These are phyloP conservation scores for Sphaerobolus stellatus DNA, from an alignment of 1,284 basidiomycete genomes.

Conservation along the genomic window DNA sequence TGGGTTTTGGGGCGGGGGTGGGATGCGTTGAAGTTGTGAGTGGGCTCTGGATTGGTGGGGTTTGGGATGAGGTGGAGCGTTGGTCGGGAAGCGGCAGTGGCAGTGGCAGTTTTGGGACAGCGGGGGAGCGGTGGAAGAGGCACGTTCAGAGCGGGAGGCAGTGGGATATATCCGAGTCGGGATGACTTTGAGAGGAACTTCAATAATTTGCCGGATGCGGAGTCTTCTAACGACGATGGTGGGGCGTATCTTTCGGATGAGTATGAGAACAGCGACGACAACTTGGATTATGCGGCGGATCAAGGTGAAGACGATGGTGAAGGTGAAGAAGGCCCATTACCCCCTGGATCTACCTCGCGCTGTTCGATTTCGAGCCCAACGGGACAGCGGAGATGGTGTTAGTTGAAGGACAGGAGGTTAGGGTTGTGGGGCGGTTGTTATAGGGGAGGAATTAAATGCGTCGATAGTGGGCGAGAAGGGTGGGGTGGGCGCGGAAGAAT, in stretches of 20 bases:
- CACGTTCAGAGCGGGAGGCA: neutral
- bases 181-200: neutral
- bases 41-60: conserved; percentile 38
- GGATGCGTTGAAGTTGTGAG: conserved; percentile 16
- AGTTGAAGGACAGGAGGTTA: conserved; percentile 67
- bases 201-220: too few relatives aligned
- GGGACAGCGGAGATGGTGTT: conserved; percentile 75
- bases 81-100: conserved; percentile 15
- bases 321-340: conserved; percentile 38
- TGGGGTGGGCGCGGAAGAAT: too few relatives aligned
- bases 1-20: neutral
- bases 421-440: conserved; percentile 62
- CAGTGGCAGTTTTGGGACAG: neutral
- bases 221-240: too few relatives aligned
- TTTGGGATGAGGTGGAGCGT: conserved; percentile 20
- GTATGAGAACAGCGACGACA: too few relatives aligned
- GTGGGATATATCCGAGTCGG: neutral
- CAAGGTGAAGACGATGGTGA: conserved; percentile 28
- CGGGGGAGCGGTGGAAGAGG: conserved; percentile 8
- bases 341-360: conserved; percentile 68
- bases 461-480: conserved; percentile 27
- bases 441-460: conserved; percentile 23
- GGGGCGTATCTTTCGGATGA: too few relatives aligned
- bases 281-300: too few relatives aligned
- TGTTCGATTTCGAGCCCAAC: conserved; percentile 70